Percentiles rank a stretch among this genome's conserved stretches.
phyloP scores from a whole-genome alignment of 257 asterid genomes.

The Solanum tacnaense region DNA sequence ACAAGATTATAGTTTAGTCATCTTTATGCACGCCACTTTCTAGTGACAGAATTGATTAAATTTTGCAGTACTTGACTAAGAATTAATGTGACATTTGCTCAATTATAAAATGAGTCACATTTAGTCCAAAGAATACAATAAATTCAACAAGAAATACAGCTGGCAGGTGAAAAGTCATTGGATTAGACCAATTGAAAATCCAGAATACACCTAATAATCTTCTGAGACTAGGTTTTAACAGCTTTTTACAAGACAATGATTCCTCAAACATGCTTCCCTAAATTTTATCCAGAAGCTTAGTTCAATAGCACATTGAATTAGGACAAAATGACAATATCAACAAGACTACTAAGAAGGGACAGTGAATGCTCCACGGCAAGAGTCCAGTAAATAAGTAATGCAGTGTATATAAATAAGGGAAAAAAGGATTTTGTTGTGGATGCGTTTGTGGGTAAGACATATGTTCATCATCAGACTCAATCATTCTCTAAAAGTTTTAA shows the following conservation, averaged over 20 bases:
- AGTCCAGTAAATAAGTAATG: not conserved
- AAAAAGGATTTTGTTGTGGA: not conserved
- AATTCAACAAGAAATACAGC: not conserved
- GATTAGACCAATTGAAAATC: slow-evolving; percentile 4
- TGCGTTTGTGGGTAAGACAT: not conserved
- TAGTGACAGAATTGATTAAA: not conserved
- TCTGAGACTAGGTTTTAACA: not conserved
- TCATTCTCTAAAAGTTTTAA: not conserved
- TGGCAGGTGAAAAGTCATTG: not conserved
- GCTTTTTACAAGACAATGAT: slow-evolving; percentile 10
- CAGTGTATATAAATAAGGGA: slow-evolving; percentile 5
- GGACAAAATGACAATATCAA: slow-evolving; percentile 17
- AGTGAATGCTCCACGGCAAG: not conserved
- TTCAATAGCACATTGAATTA: slow-evolving; percentile 19
- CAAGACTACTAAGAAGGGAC: slow-evolving; percentile 8
- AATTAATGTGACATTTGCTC: not conserved
- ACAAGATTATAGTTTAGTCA: not conserved
- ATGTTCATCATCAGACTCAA: not conserved
- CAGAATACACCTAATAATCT: slow-evolving; percentile 16
- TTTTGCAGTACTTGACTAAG: not conserved
- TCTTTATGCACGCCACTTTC: not conserved
- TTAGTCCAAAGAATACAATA: not conserved
- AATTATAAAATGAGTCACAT: not conserved
- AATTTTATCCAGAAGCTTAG: slow-evolving; percentile 12
- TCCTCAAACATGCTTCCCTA: slow-evolving; percentile 14